Evolutionary conservation across 129 eudicot species (phyloP).

Genomic region (Lactuca saligna): DNA sequence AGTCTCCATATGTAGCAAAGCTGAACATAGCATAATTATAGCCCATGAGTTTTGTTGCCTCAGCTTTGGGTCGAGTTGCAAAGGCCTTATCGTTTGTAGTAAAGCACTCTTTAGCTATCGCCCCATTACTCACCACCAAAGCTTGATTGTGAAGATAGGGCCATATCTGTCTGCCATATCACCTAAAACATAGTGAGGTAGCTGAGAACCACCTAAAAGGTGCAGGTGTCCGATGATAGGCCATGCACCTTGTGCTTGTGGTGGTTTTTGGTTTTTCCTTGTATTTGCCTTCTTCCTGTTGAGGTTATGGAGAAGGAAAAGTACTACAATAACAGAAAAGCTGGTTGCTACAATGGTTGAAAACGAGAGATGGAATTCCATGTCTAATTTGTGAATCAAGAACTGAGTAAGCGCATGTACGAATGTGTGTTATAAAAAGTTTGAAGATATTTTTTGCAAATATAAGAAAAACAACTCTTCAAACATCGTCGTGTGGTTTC

Average conservation of each 20-base stretch:
- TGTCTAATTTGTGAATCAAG: too few species aligned
- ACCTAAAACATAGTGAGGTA: slow-evolving; percentile 30
- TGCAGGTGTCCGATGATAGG: slow-evolving; percentile 17
- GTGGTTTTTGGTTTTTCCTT: background rate
- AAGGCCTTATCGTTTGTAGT: slow-evolving; percentile 22
- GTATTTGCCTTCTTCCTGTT: background rate
- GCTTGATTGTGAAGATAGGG: slow-evolving; percentile 33
- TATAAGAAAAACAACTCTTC: too few species aligned
- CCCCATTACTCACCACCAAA: slow-evolving; percentile 22
- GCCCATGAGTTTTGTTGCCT: slow-evolving; percentile 12
- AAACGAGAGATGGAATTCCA: background rate
- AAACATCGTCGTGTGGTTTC: too few species aligned
- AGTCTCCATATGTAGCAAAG: slow-evolving; percentile 28
- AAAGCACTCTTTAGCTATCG: slow-evolving; percentile 25
- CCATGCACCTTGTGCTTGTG: slow-evolving; percentile 25
- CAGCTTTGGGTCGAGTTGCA: too few species aligned
- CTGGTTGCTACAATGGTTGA: background rate
- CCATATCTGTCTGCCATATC: slow-evolving; percentile 34
- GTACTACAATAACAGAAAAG: background rate
- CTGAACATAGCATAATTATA: slow-evolving; percentile 36
- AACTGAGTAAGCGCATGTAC: too few species aligned
- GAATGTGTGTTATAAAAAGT: too few species aligned
- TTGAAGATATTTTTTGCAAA: too few species aligned
- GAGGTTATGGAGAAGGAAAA: background rate
- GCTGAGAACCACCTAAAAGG: slow-evolving; percentile 24